Evolutionary conservation across 805 yeast species (phyloP), one percentile per base, ranked within the genome.

Genomic region (Barnettozyma botsteinii): DNA sequence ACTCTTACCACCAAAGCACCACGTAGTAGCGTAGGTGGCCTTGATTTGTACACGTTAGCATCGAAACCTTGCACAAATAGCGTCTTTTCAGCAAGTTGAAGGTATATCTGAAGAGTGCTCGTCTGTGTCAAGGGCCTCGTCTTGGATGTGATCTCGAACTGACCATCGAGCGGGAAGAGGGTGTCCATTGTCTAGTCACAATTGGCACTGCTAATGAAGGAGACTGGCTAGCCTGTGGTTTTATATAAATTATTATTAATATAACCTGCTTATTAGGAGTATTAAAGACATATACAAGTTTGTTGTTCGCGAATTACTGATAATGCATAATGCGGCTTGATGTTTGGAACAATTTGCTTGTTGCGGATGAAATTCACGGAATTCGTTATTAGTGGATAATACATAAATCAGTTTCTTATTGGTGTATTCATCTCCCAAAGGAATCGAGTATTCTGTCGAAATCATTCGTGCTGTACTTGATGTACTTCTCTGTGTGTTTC

Each of bases 1-100:
- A 89, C 73, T 35, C 89, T 69, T 3, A 89, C 45, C 35, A 81
- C 73, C 15, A 89, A 63, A 22, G 88, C 76, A 2, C 98, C 98
- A 39, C 98, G 70, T 26, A 89, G 68, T 36, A 89, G 61, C 3
- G 91, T 73, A 1, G 96, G 95, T 5, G 91, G 85, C 33, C 82
- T 65, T 15, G 73, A 77, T 23, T 64, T 62, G 47, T 72, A 77
- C 52, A 86, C 95, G 9, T 72, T 63, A 1, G 75, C 65, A 20
- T 78, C 77, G 57, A 85, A 88, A 0, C 97, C 98, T 54, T 85
- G 89, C 9, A 89, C 72, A 52, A 81, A 89, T 13, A 89, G 62
- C 29, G 72, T 77, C 26, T 84, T 85, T 57, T 89, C 98, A 0
- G 95, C 87, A 14, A 88, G 73, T 8, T 81, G 74, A 7, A 87